Evolutionary conservation across 371 early-diverging fungal species (phyloP).

Genomic region (Phascolomyces articulosus): DNA sequence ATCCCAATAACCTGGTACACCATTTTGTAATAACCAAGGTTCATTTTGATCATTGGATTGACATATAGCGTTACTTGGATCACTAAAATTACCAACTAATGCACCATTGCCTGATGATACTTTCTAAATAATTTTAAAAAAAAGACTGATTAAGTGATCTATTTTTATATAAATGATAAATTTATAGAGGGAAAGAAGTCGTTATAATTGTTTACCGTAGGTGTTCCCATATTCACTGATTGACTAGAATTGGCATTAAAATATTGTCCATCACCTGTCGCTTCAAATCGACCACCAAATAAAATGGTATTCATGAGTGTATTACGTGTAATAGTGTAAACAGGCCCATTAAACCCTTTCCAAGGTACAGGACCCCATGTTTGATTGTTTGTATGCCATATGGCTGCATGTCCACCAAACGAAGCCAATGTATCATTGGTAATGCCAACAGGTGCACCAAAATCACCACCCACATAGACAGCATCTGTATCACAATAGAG

Average conservation of each 20-base stretch:
- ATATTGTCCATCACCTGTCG: constrained; percentile 44
- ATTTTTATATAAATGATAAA: neutral
- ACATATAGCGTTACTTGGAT: constrained; percentile 43
- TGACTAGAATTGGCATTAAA: constrained; percentile 35
- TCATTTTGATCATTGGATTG: constrained; percentile 20
- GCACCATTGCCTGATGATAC: constrained; percentile 52
- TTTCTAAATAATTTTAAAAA: constrained; percentile 20
- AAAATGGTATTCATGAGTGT: constrained; percentile 25
- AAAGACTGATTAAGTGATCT: neutral
- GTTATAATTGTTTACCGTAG: constrained; percentile 25
- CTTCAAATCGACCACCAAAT: constrained; percentile 49
- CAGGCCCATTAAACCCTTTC: constrained; percentile 52
- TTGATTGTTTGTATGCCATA: constrained; percentile 39
- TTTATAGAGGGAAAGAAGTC: neutral
- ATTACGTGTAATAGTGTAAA: constrained; percentile 40
- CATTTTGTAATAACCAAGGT: constrained; percentile 70
- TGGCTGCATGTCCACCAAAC: constrained; percentile 50
- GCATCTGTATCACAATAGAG: constrained; percentile 60
- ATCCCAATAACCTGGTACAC: constrained; percentile 75
- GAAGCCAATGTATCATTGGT: constrained; percentile 19
- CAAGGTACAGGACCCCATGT: constrained; percentile 60
- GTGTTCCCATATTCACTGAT: constrained; percentile 30
- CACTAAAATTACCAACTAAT: constrained; percentile 20
- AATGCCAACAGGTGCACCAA: constrained; percentile 31
- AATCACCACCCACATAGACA: constrained; percentile 62